Percentiles rank a stretch among this genome's conserved stretches.
These are phyloP conservation scores for Daldinia grandis DNA, from an alignment of 495 filamentous ascomycete genomes.

Conservation along the genomic window DNA sequence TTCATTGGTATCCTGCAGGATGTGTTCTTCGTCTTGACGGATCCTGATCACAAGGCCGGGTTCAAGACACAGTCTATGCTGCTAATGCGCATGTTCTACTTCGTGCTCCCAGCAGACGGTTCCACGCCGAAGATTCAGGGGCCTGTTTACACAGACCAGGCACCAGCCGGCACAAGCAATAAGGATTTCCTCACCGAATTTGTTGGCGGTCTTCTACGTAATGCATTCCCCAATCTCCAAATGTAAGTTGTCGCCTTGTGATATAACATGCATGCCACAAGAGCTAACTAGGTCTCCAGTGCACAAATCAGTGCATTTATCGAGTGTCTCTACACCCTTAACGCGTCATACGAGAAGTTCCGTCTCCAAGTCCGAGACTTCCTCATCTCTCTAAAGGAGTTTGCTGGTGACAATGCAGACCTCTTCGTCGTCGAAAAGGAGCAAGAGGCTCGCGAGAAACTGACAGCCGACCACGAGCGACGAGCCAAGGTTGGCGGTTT, in stretches of 20 bases:
- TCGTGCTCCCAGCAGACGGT: constrained; percentile 71
- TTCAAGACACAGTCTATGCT: constrained; percentile 97
- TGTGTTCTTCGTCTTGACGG: constrained; percentile 97
- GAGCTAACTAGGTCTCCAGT: constrained; percentile 60
- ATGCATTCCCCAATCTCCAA: constrained; percentile 92
- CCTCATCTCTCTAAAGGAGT: constrained; percentile 95
- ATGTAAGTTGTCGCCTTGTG: constrained; percentile 69
- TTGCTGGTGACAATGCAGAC: constrained; percentile 89
- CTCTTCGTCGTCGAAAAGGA: constrained; percentile 96
- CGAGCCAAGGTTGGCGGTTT: constrained; percentile 92
- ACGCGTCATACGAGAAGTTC: constrained; percentile 85
- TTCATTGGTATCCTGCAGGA: constrained; percentile 95
- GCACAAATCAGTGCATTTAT: constrained; percentile 90
- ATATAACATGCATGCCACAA: background rate
- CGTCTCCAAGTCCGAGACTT: constrained; percentile 95
- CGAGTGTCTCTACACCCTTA: constrained; percentile 81
- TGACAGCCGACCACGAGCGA: constrained; percentile 82
- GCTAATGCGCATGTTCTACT: constrained; percentile 94
- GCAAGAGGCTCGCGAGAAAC: constrained; percentile 78
- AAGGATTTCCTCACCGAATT: constrained; percentile 88
- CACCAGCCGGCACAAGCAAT: constrained; percentile 81
- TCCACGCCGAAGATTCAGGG: constrained; percentile 83
- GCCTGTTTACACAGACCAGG: constrained; percentile 86
- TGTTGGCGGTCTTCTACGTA: constrained; percentile 83
- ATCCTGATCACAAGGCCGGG: constrained; percentile 97